Evolutionary conservation across 805 yeast species (phyloP).

Genomic region (Wickerhamiella allomyrinae): DNA sequence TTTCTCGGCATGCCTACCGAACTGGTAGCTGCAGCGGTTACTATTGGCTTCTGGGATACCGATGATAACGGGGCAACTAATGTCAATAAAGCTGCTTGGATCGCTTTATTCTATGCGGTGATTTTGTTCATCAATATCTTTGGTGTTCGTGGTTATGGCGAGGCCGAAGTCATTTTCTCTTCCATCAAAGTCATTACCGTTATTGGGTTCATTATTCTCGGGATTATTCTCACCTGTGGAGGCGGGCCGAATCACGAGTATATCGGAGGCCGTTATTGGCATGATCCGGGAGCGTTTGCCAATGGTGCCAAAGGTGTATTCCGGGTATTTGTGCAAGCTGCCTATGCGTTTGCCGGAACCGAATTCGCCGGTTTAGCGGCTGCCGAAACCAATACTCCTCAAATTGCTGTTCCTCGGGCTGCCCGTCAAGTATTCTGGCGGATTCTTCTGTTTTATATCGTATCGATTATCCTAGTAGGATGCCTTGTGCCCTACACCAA

Average conservation of each 20-base stretch:
- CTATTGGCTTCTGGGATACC: constrained; percentile 39
- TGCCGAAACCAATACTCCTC: constrained; percentile 60
- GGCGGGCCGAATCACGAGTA: constrained; percentile 45
- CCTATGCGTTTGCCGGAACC: constrained; percentile 66
- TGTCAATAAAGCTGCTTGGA: constrained; percentile 43
- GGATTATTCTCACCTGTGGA: constrained; percentile 36
- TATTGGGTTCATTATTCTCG: constrained; percentile 47
- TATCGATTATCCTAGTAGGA: constrained; percentile 41
- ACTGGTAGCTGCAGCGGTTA: constrained; percentile 42
- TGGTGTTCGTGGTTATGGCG: constrained; percentile 52
- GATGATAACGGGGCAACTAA: constrained; percentile 20
- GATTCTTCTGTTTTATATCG: constrained; percentile 54
- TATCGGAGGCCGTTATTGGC: constrained; percentile 42
- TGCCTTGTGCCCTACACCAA: constrained; percentile 57
- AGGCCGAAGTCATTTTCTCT: constrained; percentile 51
- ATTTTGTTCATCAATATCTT: constrained; percentile 38
- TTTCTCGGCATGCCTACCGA: constrained; percentile 49
- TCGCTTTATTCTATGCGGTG: constrained; percentile 38
- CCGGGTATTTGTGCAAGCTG: constrained; percentile 62
- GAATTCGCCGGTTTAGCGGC: constrained; percentile 65
- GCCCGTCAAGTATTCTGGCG: constrained; percentile 78
- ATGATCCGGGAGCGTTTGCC: constrained; percentile 53
- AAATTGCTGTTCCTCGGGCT: constrained; percentile 53
- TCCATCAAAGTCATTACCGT: constrained; percentile 46
- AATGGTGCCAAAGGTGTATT: constrained; percentile 56